phyloP scores from a whole-genome alignment of 805 yeast species.

The Zygosaccharomyces kombuchaensis region DNA sequence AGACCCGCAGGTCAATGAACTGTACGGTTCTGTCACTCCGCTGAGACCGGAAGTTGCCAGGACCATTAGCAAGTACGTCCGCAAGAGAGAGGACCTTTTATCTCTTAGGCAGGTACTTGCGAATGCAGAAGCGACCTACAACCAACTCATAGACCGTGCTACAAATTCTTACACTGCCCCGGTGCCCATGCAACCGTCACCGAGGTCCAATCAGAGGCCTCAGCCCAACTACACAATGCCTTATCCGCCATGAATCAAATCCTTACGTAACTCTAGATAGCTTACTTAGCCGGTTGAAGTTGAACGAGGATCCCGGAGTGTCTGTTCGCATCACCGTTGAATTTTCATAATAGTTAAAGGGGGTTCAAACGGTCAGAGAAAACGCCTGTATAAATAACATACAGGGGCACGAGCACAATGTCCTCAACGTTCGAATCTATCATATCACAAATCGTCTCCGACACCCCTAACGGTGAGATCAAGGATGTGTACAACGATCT shows the following conservation, averaged over 20 bases:
- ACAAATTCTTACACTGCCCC: constrained; percentile 25
- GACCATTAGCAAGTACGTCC: constrained; percentile 71
- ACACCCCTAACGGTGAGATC: constrained; percentile 36
- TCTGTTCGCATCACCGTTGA: background rate
- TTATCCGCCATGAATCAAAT: background rate
- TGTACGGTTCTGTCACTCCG: constrained; percentile 69
- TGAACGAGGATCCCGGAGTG: background rate
- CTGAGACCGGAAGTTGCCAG: constrained; percentile 71
- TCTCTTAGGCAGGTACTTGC: constrained; percentile 66
- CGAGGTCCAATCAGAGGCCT: constrained; percentile 3
- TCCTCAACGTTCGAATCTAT: constrained; percentile 26
- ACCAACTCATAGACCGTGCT: constrained; percentile 59
- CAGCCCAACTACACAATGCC: constrained; percentile 1
- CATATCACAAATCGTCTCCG: constrained; percentile 28
- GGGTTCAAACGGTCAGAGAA: background rate
- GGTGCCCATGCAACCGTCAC: constrained; percentile 11
- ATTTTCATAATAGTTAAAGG: background rate
- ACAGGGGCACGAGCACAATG: constrained; percentile 7
- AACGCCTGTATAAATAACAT: background rate
- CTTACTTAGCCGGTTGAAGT: background rate
- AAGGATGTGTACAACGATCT: constrained; percentile 39
- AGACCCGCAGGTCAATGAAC: constrained; percentile 63
- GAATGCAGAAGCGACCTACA: constrained; percentile 65
- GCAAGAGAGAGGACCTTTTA: constrained; percentile 71
- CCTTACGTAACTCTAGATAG: background rate